Evolutionary conservation across 192 early-diverging fungal species (phyloP).

Genomic region (Gonapodya prolifera): DNA sequence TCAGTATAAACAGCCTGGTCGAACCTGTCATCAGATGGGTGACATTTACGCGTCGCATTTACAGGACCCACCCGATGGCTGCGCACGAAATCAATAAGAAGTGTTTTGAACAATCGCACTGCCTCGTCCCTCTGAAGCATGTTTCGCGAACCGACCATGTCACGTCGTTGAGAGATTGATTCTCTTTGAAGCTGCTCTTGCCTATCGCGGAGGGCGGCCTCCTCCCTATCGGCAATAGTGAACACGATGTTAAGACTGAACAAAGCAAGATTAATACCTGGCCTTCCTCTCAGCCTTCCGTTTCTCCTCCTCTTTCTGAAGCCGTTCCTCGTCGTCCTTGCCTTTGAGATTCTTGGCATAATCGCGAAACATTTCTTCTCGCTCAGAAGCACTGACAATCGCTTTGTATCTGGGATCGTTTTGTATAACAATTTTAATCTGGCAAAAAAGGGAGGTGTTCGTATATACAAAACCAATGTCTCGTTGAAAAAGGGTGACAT

Average conservation of each 20-base stretch:
- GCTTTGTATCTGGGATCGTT: neutral
- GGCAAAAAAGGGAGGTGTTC: neutral
- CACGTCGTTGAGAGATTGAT: neutral
- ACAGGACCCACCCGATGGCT: neutral
- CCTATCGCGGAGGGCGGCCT: neutral
- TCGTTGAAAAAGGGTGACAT: neutral
- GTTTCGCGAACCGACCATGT: neutral
- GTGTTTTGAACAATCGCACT: neutral
- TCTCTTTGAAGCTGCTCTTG: neutral
- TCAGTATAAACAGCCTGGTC: neutral
- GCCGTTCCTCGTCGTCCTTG: neutral
- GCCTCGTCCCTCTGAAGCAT: neutral
- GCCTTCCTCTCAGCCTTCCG: neutral
- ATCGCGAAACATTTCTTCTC: neutral
- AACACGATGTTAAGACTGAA: neutral
- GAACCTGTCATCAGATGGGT: neutral
- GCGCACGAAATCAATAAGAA: neutral
- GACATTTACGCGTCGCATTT: too few species aligned
- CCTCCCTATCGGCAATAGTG: neutral
- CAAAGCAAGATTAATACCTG: neutral
- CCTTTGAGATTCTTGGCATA: neutral
- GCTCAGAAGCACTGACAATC: neutral
- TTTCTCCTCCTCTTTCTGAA: neutral
- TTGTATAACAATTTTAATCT: neutral
- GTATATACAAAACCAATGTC: neutral